Evolutionary conservation across 2,329 filamentous ascomycete species (phyloP).

Genomic region (Cladorrhinum sp.): DNA sequence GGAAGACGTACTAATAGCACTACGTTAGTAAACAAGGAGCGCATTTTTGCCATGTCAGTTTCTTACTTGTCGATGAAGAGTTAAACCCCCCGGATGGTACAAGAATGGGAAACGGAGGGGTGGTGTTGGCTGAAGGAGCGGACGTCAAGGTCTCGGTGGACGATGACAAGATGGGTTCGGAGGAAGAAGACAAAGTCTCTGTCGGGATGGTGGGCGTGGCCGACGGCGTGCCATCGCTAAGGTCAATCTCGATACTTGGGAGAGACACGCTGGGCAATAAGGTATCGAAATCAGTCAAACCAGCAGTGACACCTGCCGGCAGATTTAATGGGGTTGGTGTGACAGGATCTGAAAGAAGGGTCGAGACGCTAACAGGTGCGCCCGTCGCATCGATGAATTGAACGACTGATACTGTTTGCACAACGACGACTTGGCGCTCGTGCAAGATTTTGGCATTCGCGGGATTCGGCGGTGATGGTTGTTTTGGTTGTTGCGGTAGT

Average conservation of each 20-base stretch:
- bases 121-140: constrained; percentile 29
- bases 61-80: constrained; percentile 19
- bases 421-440: constrained; percentile 41
- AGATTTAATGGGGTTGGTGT: constrained; percentile 37
- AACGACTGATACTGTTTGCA: constrained; percentile 55
- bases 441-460: constrained; percentile 22
- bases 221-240: constrained; percentile 25
- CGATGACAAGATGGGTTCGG: constrained; percentile 19
- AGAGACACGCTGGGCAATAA: constrained; percentile 26
- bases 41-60: neutral
- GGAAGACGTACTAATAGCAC: neutral
- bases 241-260: constrained; percentile 11
- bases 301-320: constrained; percentile 38
- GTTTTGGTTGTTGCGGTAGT: constrained; percentile 13
- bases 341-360: constrained; percentile 38
- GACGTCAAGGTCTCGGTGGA: constrained; percentile 33
- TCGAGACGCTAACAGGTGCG: constrained; percentile 43
- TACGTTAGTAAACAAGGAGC: constrained; percentile 9
- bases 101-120: constrained; percentile 23
- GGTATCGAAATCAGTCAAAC: constrained; percentile 33
- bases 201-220: constrained; percentile 18
- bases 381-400: constrained; percentile 50
- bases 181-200: constrained; percentile 21
- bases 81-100: constrained; percentile 22
- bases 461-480: constrained; percentile 15